Conservation (phyloP, 805 yeast species). For the Zygoascus tannicola region DNA sequence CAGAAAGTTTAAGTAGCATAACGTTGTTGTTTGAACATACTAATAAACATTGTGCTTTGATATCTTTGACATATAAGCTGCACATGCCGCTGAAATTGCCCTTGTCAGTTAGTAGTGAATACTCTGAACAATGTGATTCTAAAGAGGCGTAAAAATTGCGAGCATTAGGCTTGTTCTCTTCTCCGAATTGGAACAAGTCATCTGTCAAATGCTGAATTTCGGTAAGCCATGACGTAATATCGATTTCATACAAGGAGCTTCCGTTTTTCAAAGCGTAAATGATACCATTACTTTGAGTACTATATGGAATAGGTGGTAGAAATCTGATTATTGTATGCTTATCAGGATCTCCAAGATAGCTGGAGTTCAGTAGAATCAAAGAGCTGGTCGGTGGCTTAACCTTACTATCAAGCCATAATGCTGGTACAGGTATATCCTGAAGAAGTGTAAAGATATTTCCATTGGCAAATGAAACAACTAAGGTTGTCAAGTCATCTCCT, state of each 20-base stretch:
- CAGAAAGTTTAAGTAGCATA: background rate
- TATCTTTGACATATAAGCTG: background rate
- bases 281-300: background rate
- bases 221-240: slow-evolving; percentile 9
- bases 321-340: background rate
- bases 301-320: background rate
- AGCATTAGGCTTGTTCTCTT: background rate
- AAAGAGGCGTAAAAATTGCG: background rate
- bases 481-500: slow-evolving; percentile 12
- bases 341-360: background rate
- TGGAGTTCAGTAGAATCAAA: background rate
- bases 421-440: slow-evolving; percentile 12
- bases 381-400: background rate
- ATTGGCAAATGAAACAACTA: slow-evolving; percentile 14
- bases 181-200: background rate
- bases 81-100: background rate
- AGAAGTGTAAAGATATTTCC: slow-evolving; percentile 20
- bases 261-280: slow-evolving; percentile 1
- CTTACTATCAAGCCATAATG: background rate
- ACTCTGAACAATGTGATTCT: background rate
- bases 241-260: slow-evolving; percentile 4
- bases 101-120: background rate
- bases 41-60: background rate
- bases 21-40: background rate
- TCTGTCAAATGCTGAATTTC: background rate